Percentiles rank a stretch among this genome's conserved stretches.
phyloP scores from a whole-genome alignment of 352 stramenopile genomes.

The Globisporangium parvum region DNA sequence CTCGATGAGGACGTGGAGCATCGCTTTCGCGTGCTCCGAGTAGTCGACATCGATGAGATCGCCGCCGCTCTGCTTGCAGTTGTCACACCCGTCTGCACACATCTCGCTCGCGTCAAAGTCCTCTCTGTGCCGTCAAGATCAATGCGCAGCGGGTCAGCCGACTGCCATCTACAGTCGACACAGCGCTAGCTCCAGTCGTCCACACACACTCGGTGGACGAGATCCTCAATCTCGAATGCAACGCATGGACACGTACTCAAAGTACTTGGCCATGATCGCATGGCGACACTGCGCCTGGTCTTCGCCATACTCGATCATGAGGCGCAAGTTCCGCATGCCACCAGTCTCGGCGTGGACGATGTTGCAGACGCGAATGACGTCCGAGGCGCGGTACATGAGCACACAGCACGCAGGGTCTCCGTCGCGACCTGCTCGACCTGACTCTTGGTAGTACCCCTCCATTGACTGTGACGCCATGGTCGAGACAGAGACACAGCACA shows the following conservation, averaged over 20 bases:
- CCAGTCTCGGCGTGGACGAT: constrained; percentile 59
- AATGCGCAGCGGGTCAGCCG: too few relatives aligned
- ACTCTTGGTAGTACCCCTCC: constrained; percentile 98
- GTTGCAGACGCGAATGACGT: constrained; percentile 68
- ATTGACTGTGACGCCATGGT: constrained; percentile 50
- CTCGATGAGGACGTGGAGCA: constrained; percentile 35
- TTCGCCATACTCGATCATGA: constrained; percentile 64
- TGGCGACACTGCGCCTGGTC: constrained; percentile 32
- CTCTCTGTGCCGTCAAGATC: too few relatives aligned
- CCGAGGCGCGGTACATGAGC: constrained; percentile 75
- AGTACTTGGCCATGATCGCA: constrained; percentile 46
- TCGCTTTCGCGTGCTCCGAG: constrained; percentile 42
- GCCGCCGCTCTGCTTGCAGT: constrained; percentile 28
- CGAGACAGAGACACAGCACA: neutral
- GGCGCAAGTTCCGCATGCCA: constrained; percentile 53
- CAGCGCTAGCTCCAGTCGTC: too few relatives aligned
- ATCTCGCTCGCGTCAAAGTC: constrained; percentile 28
- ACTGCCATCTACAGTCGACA: too few relatives aligned
- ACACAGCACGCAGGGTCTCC: constrained; percentile 84
- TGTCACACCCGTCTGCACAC: constrained; percentile 39
- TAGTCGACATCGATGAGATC: constrained; percentile 27
- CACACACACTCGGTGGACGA: too few relatives aligned
- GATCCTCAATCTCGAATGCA: too few relatives aligned
- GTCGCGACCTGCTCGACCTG: constrained; percentile 93
- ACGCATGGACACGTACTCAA: constrained; percentile 24